phyloP scores from a whole-genome alignment of 2,329 filamentous ascomycete genomes.

The Monilinia fructigena region DNA sequence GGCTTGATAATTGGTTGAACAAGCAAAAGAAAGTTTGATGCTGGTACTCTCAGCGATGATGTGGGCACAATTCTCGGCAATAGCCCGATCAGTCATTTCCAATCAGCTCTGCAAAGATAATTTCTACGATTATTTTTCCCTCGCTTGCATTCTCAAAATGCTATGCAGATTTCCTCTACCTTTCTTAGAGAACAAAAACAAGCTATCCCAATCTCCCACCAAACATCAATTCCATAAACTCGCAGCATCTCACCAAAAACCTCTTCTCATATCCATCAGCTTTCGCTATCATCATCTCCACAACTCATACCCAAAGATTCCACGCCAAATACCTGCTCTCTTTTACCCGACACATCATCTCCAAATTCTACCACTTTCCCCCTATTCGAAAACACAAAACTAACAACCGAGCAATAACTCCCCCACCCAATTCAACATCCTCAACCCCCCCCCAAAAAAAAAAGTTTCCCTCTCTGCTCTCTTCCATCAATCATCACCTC shows the following conservation, averaged over 20 bases:
- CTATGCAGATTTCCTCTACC: background rate
- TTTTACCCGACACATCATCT: too few species aligned
- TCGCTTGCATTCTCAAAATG: background rate
- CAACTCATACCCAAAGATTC: too few species aligned
- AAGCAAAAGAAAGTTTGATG: background rate
- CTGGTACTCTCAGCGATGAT: background rate
- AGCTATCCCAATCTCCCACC: background rate
- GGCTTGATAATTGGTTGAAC: slow-evolving; percentile 1
- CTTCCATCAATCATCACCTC: background rate
- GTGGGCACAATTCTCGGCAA: background rate
- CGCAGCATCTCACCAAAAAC: background rate
- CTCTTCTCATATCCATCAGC: background rate
- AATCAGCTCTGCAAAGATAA: background rate
- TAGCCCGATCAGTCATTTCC: too few species aligned
- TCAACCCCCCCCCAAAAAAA: background rate
- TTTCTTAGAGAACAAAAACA: background rate
- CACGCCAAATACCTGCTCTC: too few species aligned
- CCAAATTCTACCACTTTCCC: background rate
- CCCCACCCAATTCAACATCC: background rate
- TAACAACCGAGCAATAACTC: background rate
- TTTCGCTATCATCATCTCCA: background rate
- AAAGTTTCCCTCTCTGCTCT: background rate
- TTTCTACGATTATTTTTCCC: background rate
- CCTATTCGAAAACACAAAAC: background rate
- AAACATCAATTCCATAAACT: background rate